Conservation (phyloP, 140 eudicot species). For the Ambrosia hybrid region DNA sequence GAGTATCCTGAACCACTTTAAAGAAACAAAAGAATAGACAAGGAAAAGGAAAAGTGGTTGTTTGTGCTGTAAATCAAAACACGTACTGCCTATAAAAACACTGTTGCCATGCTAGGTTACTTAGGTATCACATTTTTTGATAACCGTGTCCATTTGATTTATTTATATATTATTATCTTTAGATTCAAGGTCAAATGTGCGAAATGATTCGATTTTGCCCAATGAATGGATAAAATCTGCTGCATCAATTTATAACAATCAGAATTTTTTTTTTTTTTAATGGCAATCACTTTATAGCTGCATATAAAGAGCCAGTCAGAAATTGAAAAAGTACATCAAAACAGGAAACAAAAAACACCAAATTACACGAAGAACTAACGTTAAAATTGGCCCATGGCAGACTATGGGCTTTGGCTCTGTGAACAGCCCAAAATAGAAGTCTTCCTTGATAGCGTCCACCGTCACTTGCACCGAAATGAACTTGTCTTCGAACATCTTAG, state of each 20-base stretch:
- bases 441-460: too few relatives aligned
- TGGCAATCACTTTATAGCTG: too few relatives aligned
- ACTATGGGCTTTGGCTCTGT: too few relatives aligned
- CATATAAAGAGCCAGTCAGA: too few relatives aligned
- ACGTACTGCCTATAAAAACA: conserved; percentile 30
- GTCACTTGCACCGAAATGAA: too few relatives aligned
- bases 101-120: conserved; percentile 28
- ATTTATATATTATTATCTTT: neutral
- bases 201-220: neutral
- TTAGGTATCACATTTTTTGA: conserved; percentile 8
- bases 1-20: conserved; percentile 34
- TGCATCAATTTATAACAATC: neutral
- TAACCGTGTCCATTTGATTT: neutral
- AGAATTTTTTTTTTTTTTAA: too few relatives aligned
- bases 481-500: too few relatives aligned
- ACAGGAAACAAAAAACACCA: too few relatives aligned
- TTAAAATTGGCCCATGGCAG: too few relatives aligned
- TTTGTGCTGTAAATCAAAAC: conserved; percentile 32
- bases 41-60: conserved; percentile 24
- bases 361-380: too few relatives aligned
- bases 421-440: too few relatives aligned
- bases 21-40: conserved; percentile 35
- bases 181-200: neutral
- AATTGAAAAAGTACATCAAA: too few relatives aligned
- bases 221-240: neutral